Conservation (phyloP, 192 early-diverging fungal species). For the Linnemannia exigua region DNA sequence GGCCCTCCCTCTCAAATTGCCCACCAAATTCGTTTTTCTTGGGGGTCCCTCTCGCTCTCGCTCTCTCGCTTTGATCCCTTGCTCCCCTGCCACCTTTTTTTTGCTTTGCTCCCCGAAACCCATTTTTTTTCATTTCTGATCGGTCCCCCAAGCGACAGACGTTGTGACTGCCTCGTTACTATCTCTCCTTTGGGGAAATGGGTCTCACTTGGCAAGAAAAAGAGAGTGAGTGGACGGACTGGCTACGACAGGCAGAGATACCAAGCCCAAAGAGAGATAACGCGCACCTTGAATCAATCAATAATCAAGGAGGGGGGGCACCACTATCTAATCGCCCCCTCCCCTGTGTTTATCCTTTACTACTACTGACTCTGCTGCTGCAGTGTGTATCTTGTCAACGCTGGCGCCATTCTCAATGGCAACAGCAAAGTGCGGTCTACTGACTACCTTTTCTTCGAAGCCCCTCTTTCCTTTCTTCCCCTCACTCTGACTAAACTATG, state of each 20-base stretch:
- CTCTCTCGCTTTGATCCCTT: no score
- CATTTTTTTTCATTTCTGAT: conserved; percentile 2
- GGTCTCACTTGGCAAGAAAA: no score
- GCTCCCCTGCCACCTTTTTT: no score
- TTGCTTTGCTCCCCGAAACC: conserved; percentile 8
- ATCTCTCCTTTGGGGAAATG: not conserved
- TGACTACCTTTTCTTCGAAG: no score
- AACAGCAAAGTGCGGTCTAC: no score
- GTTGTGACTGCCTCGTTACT: not conserved
- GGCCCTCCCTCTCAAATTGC: not conserved
- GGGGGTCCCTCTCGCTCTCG: not conserved
- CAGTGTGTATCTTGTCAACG: no score
- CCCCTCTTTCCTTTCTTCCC: no score
- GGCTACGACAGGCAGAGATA: no score
- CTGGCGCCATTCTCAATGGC: no score
- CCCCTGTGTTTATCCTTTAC: not conserved
- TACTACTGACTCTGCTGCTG: not conserved
- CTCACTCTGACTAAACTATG: no score
- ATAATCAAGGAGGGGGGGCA: not conserved
- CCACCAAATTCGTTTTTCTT: conserved; percentile 16
- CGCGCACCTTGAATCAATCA: no score
- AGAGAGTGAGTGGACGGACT: not conserved
- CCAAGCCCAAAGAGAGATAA: not conserved
- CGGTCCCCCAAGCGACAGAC: not conserved
- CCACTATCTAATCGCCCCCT: not conserved